Evolutionary conservation across 208 protist genomes (phyloP).

Genomic region (Leishmania turanica): DNA sequence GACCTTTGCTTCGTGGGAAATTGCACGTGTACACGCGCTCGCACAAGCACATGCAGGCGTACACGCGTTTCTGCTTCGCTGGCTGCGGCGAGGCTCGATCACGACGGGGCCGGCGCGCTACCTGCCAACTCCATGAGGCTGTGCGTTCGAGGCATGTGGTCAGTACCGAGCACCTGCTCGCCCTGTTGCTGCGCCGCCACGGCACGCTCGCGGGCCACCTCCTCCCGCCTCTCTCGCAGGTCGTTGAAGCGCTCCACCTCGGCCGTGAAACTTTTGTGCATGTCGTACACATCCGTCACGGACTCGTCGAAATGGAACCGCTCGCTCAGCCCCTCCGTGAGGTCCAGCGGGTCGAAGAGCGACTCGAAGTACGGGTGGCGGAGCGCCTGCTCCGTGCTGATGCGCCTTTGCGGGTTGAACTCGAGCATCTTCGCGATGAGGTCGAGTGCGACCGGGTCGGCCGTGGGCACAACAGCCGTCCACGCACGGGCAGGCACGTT

Average conservation of each 20-base stretch:
- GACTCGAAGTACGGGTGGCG: constrained; percentile 90
- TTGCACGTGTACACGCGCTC: background rate
- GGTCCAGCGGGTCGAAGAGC: constrained; percentile 81
- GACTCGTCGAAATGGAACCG: constrained; percentile 87
- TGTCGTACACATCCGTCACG: constrained; percentile 60
- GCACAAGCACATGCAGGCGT: background rate
- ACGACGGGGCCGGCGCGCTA: constrained; percentile 25
- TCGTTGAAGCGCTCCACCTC: constrained; percentile 77
- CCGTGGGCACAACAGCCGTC: constrained; percentile 64
- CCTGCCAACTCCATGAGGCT: constrained; percentile 84
- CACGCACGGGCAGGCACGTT: constrained; percentile 59
- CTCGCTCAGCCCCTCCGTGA: constrained; percentile 70
- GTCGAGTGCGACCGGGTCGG: constrained; percentile 74
- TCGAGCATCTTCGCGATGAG: constrained; percentile 82
- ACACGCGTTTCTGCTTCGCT: background rate
- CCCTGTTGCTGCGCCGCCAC: constrained; percentile 31
- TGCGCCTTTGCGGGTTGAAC: constrained; percentile 86
- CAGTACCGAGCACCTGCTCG: constrained; percentile 54
- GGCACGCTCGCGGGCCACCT: constrained; percentile 54
- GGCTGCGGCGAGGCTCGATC: background rate
- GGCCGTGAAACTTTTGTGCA: constrained; percentile 77
- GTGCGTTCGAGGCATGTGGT: constrained; percentile 83
- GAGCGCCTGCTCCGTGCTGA: constrained; percentile 82
- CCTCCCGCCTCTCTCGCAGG: constrained; percentile 53
- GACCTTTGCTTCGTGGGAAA: background rate